These are phyloP conservation scores for Sapria himalayana DNA, from an alignment of 345 rosid genomes.

Conservation along the genomic window DNA sequence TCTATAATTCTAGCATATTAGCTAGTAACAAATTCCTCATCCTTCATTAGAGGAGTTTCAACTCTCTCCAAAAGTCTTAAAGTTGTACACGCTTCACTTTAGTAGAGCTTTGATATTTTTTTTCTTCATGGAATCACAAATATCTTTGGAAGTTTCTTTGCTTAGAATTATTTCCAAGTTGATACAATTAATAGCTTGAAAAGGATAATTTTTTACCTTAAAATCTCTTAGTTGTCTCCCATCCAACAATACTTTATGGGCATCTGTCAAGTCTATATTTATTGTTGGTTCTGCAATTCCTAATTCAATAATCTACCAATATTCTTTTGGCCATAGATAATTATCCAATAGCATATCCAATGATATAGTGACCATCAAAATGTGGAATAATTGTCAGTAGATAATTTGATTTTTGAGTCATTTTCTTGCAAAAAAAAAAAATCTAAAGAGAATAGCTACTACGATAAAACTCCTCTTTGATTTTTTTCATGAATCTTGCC, in stretches of 20 bases:
- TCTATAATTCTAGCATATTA: too few species aligned
- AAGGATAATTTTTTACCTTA: conserved; percentile 2
- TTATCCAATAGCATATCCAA: too few species aligned
- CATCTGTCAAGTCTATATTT: background rate
- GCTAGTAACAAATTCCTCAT: too few species aligned
- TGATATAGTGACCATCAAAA: background rate
- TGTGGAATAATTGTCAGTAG: background rate
- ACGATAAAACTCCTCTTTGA: too few species aligned
- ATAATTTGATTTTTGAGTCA: too few species aligned
- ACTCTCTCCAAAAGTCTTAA: too few species aligned
- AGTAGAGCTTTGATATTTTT: too few species aligned
- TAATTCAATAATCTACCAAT: background rate
- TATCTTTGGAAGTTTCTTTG: background rate
- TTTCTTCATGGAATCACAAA: background rate
- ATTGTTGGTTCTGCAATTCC: background rate
- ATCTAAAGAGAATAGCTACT: too few species aligned
- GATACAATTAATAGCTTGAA: background rate
- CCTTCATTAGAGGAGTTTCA: too few species aligned
- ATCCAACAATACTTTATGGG: background rate
- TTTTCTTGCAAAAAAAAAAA: too few species aligned
- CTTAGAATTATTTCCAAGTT: background rate
- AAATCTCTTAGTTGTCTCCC: background rate
- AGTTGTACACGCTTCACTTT: too few species aligned
- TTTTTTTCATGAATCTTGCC: too few species aligned
- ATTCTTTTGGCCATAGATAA: background rate